These are phyloP conservation scores for Globisporangium solare DNA, from an alignment of 352 stramenopile species.

Conservation along the genomic window DNA sequence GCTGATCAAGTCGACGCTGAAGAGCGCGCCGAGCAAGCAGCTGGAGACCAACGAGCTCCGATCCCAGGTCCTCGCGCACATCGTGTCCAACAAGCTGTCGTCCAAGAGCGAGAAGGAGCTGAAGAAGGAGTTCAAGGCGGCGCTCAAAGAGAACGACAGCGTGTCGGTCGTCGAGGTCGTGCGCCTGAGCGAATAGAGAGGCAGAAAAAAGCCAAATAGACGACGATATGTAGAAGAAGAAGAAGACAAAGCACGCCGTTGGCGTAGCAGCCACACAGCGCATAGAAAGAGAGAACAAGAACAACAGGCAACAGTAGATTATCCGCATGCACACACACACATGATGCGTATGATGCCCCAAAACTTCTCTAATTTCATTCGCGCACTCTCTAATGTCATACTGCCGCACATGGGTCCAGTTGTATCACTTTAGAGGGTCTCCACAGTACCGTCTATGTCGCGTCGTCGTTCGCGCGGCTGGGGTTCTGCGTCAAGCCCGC, in stretches of 20 bases:
- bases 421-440: too few species aligned
- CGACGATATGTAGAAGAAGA: conserved; percentile 8
- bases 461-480: too few species aligned
- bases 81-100: conserved; percentile 39
- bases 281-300: too few species aligned
- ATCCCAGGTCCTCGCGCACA: conserved; percentile 37
- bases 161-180: conserved; percentile 50
- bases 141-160: conserved; percentile 30
- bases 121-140: conserved; percentile 59
- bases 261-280: neutral
- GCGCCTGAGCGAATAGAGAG: conserved; percentile 24
- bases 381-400: too few species aligned
- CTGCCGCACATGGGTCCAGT: too few species aligned
- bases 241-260: neutral
- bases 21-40: conserved; percentile 35
- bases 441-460: too few species aligned
- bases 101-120: conserved; percentile 60
- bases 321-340: too few species aligned
- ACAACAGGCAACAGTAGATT: too few species aligned
- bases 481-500: neutral
- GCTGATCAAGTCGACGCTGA: conserved; percentile 52
- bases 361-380: too few species aligned
- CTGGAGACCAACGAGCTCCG: conserved; percentile 51
- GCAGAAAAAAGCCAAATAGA: neutral
- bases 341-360: too few species aligned